These are phyloP conservation scores for Ogataea polymorpha DNA, from an alignment of 805 yeast genomes.

Conservation along the genomic window DNA sequence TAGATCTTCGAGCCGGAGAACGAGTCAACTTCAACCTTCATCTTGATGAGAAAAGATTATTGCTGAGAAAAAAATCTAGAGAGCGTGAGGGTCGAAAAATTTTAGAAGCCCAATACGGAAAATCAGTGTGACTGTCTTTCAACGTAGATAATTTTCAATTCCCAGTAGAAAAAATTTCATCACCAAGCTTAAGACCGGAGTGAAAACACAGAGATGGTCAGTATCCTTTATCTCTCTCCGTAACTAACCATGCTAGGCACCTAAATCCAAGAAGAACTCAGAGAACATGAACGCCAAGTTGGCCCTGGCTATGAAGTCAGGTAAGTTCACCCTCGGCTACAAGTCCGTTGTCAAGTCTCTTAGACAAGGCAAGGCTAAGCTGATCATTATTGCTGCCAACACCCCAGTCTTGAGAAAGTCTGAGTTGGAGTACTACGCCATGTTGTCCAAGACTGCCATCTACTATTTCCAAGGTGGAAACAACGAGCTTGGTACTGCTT, in stretches of 20 bases:
- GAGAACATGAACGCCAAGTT: constrained; percentile 98
- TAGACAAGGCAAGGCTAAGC: constrained; percentile 99
- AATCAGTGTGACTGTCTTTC: constrained; percentile 7
- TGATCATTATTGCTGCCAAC: constrained; percentile 97
- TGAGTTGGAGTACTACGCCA: constrained; percentile 99
- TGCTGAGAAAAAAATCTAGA: constrained; percentile 8
- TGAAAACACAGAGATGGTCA: constrained; percentile 99
- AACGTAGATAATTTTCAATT: not conserved
- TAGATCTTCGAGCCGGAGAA: constrained; percentile 99
- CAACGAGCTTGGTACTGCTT: constrained; percentile 99
- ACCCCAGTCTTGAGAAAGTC: constrained; percentile 99
- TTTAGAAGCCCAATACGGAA: constrained; percentile 2
- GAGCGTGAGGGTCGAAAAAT: constrained; percentile 10
- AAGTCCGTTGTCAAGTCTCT: constrained; percentile 97
- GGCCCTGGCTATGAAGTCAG: constrained; percentile 97
- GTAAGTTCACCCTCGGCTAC: constrained; percentile 99
- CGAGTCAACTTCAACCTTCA: constrained; percentile 99
- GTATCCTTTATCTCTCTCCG: constrained; percentile 57
- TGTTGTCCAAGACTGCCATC: constrained; percentile 95
- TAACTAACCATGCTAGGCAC: constrained; percentile 68
- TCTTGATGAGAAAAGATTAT: constrained; percentile 37
- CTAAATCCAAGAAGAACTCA: constrained; percentile 82
- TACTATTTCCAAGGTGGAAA: constrained; percentile 99
- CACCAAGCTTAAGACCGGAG: constrained; percentile 74
- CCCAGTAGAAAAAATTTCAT: constrained; percentile 1